These are phyloP conservation scores for Mycena filopes DNA, from an alignment of 768 basidiomycete genomes.

Conservation along the genomic window DNA sequence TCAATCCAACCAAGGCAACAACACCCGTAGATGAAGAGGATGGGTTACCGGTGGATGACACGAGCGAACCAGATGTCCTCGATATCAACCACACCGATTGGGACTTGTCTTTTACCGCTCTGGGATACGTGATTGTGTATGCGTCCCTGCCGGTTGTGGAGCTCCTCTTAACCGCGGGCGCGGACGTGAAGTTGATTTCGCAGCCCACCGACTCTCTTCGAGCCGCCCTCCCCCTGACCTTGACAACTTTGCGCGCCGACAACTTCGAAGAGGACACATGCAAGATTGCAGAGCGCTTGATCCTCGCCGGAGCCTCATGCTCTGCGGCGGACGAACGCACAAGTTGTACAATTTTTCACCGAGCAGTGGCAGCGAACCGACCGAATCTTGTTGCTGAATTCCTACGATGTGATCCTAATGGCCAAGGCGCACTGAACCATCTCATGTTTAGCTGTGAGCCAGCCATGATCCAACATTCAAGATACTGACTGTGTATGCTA, in stretches of 20 bases:
- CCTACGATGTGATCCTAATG: constrained; percentile 53
- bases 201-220: constrained; percentile 37
- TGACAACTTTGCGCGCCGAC: constrained; percentile 52
- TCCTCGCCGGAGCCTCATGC: constrained; percentile 52
- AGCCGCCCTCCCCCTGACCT: constrained; percentile 47
- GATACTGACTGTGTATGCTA: too few species aligned
- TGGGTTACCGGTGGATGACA: too few species aligned
- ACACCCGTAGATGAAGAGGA: too few species aligned
- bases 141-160: constrained; percentile 45
- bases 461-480: too few species aligned
- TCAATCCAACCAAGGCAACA: too few species aligned
- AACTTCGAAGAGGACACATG: constrained; percentile 53
- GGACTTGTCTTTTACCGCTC: constrained; percentile 65
- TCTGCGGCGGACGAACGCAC: constrained; percentile 50
- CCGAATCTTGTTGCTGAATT: constrained; percentile 51
- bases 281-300: constrained; percentile 50
- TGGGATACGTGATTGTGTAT: constrained; percentile 60
- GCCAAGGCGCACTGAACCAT: constrained; percentile 48
- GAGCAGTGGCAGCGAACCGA: constrained; percentile 46
- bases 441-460: constrained; percentile 41
- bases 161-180: constrained; percentile 55
- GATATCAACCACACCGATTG: constrained; percentile 64
- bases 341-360: constrained; percentile 57
- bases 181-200: constrained; percentile 51
- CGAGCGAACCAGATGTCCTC: constrained; percentile 68